Conservation (phyloP, 2,329 filamentous ascomycete species). For the Penicillium decumbens region DNA sequence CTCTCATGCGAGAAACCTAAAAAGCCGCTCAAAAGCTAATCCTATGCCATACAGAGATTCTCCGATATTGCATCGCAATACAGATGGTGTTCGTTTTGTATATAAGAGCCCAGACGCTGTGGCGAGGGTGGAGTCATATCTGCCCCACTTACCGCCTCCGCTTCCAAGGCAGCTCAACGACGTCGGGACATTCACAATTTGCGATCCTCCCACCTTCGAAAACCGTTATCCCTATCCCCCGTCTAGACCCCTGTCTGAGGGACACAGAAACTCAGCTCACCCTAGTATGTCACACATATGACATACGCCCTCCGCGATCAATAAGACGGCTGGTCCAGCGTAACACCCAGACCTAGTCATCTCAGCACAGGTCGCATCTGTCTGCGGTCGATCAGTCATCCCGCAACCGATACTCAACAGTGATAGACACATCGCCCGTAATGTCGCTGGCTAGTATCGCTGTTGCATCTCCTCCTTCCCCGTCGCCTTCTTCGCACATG, state of each 20-base stretch:
- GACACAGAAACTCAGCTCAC: background rate
- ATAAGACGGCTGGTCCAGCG: slow-evolving; percentile 8
- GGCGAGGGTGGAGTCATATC: background rate
- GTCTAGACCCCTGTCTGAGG: background rate
- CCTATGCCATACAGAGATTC: background rate
- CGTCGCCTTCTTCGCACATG: slow-evolving; percentile 19
- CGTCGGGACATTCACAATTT: background rate
- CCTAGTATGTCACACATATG: background rate
- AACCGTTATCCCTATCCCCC: background rate
- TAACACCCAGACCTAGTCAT: slow-evolving; percentile 5
- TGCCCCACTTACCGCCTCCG: background rate
- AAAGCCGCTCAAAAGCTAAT: background rate
- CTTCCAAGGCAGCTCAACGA: background rate
- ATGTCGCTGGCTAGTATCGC: slow-evolving; percentile 16
- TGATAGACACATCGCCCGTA: slow-evolving; percentile 7
- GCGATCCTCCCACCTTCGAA: background rate
- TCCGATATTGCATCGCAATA: background rate
- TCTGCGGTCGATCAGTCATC: slow-evolving; percentile 11
- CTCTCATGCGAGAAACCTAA: too few species aligned
- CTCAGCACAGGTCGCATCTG: slow-evolving; percentile 11
- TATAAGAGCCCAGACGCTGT: background rate
- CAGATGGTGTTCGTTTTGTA: too few species aligned
- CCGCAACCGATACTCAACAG: slow-evolving; percentile 2
- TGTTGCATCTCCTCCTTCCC: slow-evolving; percentile 3
- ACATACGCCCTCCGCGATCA: background rate